Evolutionary conservation across 192 early-diverging fungal species (phyloP), one percentile per base, ranked within the genome.

Genomic region (Linnemannia exigua): DNA sequence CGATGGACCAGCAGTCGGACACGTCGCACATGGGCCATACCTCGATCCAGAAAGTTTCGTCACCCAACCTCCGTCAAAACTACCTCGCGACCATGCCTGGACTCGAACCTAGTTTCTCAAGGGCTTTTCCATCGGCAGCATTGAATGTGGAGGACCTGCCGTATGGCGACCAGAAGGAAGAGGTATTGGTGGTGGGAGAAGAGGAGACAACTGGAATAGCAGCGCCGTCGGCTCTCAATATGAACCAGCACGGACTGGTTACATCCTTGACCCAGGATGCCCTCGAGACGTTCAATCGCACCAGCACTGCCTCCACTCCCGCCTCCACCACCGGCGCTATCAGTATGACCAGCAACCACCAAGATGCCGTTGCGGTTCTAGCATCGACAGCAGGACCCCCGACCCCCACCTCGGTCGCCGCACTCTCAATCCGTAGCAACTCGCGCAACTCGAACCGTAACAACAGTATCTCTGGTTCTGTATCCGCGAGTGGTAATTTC

Each of bases 381-480:
- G 71, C 11, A 15, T 72, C 71, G 11, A 15, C 38, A 14, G 74
- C 76, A 25, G 52, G 31, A 9, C 72, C 77, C 19, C 82, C 76
- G 1, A 66, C 82, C 5, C 76, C 76, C 7, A 68, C 82, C 28
- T 84, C 82, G 1, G 48, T 84, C 33, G 77, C 76, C 14, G 82
- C 76, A 9, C 73, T 84, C 17, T 84, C 77, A 0, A 84, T 84
- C 44, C 72, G 82, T 19, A 79, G 82, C 52, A 75, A 44, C 25
- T 84, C 82, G 1, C 76, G 82, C 11, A 77, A 67, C 47, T 83
- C 81, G 11, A 74, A 74, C 46, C 61, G 63, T 12, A 70, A 77
- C 68, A 52, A 36, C 28, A 73, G 79, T 12, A 22, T 41, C 16
- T 68, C 67, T 54, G 67, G 54, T 0, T 58, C 54, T 58, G 54